A percentile compares a stretch with the other conserved stretches of the same genome.
phyloP scores from a whole-genome alignment of 805 yeast genomes.

The Candida ipomoeae region DNA sequence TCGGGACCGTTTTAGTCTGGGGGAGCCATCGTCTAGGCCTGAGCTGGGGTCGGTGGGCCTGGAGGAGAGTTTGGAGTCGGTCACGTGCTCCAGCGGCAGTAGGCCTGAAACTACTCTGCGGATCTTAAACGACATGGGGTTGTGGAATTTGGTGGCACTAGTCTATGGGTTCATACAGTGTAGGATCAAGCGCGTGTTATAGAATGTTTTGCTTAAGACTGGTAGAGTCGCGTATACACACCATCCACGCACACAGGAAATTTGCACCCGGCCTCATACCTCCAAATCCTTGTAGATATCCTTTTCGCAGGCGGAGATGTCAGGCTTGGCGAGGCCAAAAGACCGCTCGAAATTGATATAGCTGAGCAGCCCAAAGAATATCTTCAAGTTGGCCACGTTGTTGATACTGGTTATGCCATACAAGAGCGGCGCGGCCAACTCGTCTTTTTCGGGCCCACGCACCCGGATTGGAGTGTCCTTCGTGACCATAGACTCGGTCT shows the following conservation, averaged over 20 bases:
- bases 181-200: neutral
- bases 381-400: constrained; percentile 46
- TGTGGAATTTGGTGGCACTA: neutral
- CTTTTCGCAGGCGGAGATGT: constrained; percentile 38
- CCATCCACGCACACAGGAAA: neutral
- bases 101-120: constrained; percentile 9
- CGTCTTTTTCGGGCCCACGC: constrained; percentile 25
- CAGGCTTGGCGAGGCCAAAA: constrained; percentile 43
- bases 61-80: neutral
- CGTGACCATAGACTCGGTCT: constrained; percentile 26
- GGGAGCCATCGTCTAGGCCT: neutral
- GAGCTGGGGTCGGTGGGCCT: neutral
- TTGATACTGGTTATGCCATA: constrained; percentile 37
- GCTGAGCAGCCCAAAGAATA: constrained; percentile 64
- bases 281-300: constrained; percentile 59
- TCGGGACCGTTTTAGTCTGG: constrained; percentile 8
- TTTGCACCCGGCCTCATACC: constrained; percentile 1
- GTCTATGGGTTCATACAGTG: neutral
- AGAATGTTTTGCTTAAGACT: neutral
- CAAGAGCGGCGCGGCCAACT: constrained; percentile 41
- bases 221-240: constrained; percentile 1
- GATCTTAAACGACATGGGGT: constrained; percentile 8
- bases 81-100: constrained; percentile 11
- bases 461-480: constrained; percentile 38
- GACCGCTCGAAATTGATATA: constrained; percentile 61